Percentiles rank a stretch among this genome's conserved stretches.
phyloP scores from a whole-genome alignment of 2,329 filamentous ascomycete genomes.

The Talaromyces sp. region DNA sequence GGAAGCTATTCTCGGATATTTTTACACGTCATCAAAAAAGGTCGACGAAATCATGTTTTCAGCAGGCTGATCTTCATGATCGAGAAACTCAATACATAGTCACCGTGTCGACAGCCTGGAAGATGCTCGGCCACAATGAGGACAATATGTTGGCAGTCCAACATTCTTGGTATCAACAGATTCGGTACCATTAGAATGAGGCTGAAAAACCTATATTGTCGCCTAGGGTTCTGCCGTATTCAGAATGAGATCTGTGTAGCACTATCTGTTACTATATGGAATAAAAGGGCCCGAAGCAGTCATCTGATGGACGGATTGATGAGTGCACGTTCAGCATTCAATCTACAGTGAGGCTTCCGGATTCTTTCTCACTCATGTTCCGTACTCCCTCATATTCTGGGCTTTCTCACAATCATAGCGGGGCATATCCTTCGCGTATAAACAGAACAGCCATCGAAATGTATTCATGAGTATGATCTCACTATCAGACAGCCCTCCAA shows the following conservation, averaged over 20 bases:
- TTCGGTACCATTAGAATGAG: not conserved
- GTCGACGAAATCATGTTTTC: not conserved
- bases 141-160: not conserved
- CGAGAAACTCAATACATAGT: no score
- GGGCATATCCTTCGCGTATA: not conserved
- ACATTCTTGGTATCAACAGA: not conserved
- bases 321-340: not conserved
- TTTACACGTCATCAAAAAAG: slow-evolving; percentile 1
- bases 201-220: not conserved
- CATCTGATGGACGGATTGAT: not conserved
- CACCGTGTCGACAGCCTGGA: not conserved
- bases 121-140: not conserved
- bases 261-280: not conserved
- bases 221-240: not conserved
- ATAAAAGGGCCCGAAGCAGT: not conserved
- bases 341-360: not conserved
- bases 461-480: no score
- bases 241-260: not conserved
- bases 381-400: not conserved
- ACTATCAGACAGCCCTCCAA: not conserved
- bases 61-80: not conserved
- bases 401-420: not conserved
- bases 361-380: not conserved
- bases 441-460: not conserved
- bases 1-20: slow-evolving; percentile 1